These are phyloP conservation scores for Crepidotus variabilis DNA, from an alignment of 768 basidiomycete species.

Conservation along the genomic window DNA sequence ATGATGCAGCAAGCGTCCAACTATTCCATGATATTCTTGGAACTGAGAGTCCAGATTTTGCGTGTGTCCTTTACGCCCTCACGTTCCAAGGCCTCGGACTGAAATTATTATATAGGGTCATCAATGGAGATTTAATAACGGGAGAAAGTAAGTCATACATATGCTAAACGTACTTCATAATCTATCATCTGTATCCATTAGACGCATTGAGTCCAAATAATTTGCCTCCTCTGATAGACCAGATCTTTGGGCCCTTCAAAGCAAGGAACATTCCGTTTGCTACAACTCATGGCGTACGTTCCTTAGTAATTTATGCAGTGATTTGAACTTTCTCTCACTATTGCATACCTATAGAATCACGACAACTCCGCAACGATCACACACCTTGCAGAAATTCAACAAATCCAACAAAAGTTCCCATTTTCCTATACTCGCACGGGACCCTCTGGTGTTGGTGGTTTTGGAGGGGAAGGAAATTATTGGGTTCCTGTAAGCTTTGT, in stretches of 20 bases:
- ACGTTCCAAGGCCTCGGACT: neutral
- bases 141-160: conserved; percentile 46
- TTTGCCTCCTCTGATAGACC: conserved; percentile 50
- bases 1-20: conserved; percentile 54
- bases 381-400: conserved; percentile 58
- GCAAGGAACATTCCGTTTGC: conserved; percentile 55
- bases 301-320: neutral
- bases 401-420: conserved; percentile 49
- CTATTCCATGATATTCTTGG: conserved; percentile 51
- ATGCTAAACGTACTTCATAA: neutral
- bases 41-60: conserved; percentile 61
- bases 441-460: conserved; percentile 53
- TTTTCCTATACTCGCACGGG: conserved; percentile 57
- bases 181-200: conserved; percentile 14
- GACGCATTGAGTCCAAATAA: conserved; percentile 63
- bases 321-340: neutral
- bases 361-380: conserved; percentile 69
- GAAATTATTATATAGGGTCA: conserved; percentile 33
- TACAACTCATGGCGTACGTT: conserved; percentile 58
- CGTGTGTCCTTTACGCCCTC: conserved; percentile 33
- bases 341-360: conserved; percentile 45
- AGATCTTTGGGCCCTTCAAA: conserved; percentile 57
- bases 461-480: conserved; percentile 60
- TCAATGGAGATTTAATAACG: conserved; percentile 69
- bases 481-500: conserved; percentile 58